phyloP scores from a whole-genome alignment of 805 yeast species.

The Candida easanensis region DNA sequence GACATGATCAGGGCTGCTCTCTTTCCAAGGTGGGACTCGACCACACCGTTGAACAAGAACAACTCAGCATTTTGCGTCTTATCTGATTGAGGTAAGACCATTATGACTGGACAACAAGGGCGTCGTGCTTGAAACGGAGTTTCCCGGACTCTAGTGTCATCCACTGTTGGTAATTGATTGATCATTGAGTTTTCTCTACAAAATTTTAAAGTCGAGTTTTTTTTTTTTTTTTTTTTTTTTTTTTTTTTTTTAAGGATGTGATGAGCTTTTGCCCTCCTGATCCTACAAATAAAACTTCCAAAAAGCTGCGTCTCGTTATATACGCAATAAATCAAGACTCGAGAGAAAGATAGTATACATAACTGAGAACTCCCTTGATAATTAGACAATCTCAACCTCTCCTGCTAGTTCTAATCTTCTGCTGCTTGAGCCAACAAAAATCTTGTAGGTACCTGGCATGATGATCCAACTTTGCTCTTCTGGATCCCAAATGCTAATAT shows the following conservation, averaged over 20 bases:
- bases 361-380: background rate
- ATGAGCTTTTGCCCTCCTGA: no score
- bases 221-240: no score
- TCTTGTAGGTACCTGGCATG: constrained; percentile 51
- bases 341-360: background rate
- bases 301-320: no score
- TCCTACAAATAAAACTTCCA: no score
- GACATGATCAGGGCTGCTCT: constrained; percentile 65
- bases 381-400: constrained; percentile 27
- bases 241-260: no score
- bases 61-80: constrained; percentile 61
- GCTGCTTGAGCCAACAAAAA: constrained; percentile 50
- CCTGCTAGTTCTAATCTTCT: constrained; percentile 45
- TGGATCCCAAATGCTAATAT: constrained; percentile 56
- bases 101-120: background rate
- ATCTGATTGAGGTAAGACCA: constrained; percentile 24
- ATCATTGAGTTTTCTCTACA: no score
- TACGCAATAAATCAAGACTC: background rate
- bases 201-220: background rate
- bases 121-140: no score
- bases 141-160: no score
- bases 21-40: constrained; percentile 64
- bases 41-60: constrained; percentile 52
- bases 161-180: no score
- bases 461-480: constrained; percentile 56